Conservation (phyloP, 2,329 filamentous ascomycete species). For the Hypoxylon sp. region DNA sequence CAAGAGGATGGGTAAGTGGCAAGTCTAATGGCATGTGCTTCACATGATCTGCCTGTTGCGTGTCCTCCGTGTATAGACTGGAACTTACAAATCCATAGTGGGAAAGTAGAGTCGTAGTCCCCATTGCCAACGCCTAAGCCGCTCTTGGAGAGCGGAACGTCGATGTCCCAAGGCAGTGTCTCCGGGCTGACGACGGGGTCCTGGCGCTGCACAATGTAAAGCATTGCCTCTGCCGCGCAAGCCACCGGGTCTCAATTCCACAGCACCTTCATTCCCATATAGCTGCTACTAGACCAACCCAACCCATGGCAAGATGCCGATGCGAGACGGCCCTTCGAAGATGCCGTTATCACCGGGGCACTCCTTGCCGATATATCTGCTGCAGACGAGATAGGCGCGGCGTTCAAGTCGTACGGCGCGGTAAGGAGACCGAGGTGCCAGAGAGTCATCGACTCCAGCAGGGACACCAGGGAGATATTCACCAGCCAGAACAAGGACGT, state of each 20-base stretch:
- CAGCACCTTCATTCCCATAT: background rate
- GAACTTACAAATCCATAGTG: constrained; percentile 3
- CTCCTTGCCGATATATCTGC: constrained; percentile 14
- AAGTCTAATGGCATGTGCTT: background rate
- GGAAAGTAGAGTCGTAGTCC: constrained; percentile 17
- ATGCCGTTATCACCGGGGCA: constrained; percentile 19
- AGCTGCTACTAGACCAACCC: constrained; percentile 23
- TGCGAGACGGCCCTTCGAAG: constrained; percentile 25
- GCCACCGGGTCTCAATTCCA: background rate
- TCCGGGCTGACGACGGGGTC: constrained; percentile 19
- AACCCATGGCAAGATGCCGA: constrained; percentile 26
- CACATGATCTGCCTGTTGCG: background rate
- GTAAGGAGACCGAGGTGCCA: constrained; percentile 35
- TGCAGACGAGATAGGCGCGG: background rate
- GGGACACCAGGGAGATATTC: constrained; percentile 33
- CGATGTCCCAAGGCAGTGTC: constrained; percentile 1
- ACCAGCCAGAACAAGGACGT: constrained; percentile 12
- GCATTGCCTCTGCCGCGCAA: no score
- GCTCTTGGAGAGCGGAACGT: constrained; percentile 7
- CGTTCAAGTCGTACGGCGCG: constrained; percentile 28
- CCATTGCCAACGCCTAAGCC: constrained; percentile 3
- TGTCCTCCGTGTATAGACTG: background rate
- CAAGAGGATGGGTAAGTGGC: constrained; percentile 1
- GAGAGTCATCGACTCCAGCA: constrained; percentile 36
- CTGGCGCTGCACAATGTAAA: constrained; percentile 23